A percentile compares a stretch with the other conserved stretches of the same genome.
Conservation (phyloP, 148 eudicot genomes). For the Cornus controversa region DNA sequence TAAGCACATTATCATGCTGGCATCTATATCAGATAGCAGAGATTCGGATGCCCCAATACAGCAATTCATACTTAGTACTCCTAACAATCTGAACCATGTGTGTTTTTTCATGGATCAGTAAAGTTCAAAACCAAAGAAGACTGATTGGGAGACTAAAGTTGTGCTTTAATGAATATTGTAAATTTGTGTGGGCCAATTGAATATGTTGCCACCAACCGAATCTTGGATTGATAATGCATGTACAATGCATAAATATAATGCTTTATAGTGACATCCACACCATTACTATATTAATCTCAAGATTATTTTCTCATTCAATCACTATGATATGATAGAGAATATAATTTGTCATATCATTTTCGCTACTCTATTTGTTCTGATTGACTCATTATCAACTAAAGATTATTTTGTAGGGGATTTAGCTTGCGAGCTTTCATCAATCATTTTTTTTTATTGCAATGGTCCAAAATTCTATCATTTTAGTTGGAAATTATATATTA, state of each 20-base stretch:
- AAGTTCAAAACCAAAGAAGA: no score
- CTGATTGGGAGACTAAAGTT: background rate
- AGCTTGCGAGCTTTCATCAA: background rate
- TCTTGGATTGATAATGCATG: background rate
- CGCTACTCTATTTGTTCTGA: no score
- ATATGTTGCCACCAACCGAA: background rate
- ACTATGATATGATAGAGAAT: background rate
- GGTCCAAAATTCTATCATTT: background rate
- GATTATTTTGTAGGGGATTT: background rate
- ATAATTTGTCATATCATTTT: no score
- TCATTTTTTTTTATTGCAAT: background rate
- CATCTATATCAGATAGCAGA: no score
- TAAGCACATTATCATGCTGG: background rate
- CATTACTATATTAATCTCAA: background rate
- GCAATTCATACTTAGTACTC: background rate
- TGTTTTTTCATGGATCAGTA: no score
- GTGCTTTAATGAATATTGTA: no score
- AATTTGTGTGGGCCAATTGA: no score
- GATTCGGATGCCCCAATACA: background rate
- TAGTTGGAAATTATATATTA: background rate
- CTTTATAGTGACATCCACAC: background rate
- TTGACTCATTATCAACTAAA: no score
- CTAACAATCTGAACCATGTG: no score
- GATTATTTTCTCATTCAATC: background rate
- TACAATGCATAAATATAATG: background rate